Base-by-base conservation (phyloP, 2,329 filamentous ascomycete species). In the Fusarium armeniacum region DNA sequence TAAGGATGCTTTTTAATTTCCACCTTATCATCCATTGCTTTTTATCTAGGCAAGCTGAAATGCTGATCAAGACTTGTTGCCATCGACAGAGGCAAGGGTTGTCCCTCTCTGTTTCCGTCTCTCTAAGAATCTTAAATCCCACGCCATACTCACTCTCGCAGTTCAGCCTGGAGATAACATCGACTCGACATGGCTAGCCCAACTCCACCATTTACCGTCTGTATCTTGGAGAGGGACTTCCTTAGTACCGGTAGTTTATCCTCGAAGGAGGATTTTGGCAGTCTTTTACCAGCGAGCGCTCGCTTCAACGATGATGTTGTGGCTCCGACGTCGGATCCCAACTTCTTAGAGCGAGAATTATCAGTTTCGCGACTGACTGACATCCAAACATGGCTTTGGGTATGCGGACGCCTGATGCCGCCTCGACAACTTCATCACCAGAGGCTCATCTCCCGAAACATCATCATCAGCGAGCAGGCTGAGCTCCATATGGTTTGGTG, bases 401-500 rank as follows among this genome's bases (percentile, higher is more conserved):
- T 72, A 20, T 73, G 71, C 9, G 71, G 71, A 2, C 71, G 71
- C 4, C 67, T 72, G 13, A 72, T 73, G 77, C 80, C 80, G 16
- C 80, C 79, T n/a, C 76, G 76, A 6, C 77, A 79, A 24, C 71
- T 82, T 20, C 79, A 81, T 58, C 72, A 81, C 46, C 80, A 82
- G 52, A 53, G 75, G 11, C 64, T 79, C 18, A 65, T 79, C 32
- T 71, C 62, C 1, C 73, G 79, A 43, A 76, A 80, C 2, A 78
- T 82, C 38, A 58, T 73, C 36, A 68, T 82, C 50, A 80, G 78
- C 20, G 81, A 83, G 53, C 75, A 74, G 16, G 70, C 79, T 12
- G 78, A 81, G 28, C 72, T 82, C 26, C 81, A 82, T 50, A 77
- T 82, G 44, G 70, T 83, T 32, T 83, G 80, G 81, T 74, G 76